These are phyloP conservation scores for Microdochium trichocladiopsis DNA, from an alignment of 2,329 filamentous ascomycete genomes.

Conservation along the genomic window DNA sequence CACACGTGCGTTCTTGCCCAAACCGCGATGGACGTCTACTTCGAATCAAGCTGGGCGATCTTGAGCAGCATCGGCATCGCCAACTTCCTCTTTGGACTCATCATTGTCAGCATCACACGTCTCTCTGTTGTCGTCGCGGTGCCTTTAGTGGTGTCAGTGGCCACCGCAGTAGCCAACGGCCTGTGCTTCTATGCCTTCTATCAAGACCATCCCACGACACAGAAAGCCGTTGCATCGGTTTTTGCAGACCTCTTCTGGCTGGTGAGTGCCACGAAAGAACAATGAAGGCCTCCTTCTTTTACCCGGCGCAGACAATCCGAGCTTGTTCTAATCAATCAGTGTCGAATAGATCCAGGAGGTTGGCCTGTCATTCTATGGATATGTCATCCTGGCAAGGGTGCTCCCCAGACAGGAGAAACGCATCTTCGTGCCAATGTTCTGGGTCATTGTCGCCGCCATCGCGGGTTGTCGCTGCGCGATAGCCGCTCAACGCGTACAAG, in stretches of 20 bases:
- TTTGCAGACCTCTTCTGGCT: conserved; percentile 33
- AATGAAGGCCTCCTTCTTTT: no score
- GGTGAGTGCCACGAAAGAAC: conserved; percentile 20
- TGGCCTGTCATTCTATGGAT: conserved; percentile 39
- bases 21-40: no score
- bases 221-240: conserved; percentile 24
- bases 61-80: conserved; percentile 35
- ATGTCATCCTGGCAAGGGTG: conserved; percentile 43
- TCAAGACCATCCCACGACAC: conserved; percentile 11
- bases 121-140: conserved; percentile 28
- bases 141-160: conserved; percentile 29
- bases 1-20: no score
- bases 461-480: conserved; percentile 36
- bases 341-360: conserved; percentile 39
- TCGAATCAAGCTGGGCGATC: conserved; percentile 35
- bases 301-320: no score
- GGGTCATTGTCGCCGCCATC: conserved; percentile 47
- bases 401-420: conserved; percentile 32
- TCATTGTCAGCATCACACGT: conserved; percentile 30
- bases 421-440: conserved; percentile 46
- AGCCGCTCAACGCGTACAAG: conserved; percentile 18
- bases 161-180: conserved; percentile 32
- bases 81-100: conserved; percentile 28
- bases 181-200: conserved; percentile 36
- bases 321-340: no score